Conservation (phyloP, 1,139 yeast genomes). For the Pichia sp. region DNA sequence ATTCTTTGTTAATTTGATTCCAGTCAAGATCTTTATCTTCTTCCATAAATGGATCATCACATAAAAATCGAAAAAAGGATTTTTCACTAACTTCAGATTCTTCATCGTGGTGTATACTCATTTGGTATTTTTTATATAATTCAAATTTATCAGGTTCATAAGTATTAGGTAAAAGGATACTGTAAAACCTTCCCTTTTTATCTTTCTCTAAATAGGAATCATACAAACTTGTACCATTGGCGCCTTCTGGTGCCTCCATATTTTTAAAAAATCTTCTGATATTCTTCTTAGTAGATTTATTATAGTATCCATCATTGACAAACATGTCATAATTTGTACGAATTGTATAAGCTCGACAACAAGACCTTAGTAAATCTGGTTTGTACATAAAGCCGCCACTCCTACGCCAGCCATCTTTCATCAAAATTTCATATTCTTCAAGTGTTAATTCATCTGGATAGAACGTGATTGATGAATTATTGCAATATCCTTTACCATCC, state of each 20-base stretch:
- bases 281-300: conserved; percentile 62
- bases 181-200: conserved; percentile 1
- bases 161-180: conserved; percentile 41
- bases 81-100: conserved; percentile 38
- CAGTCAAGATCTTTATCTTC: conserved; percentile 27
- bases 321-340: conserved; percentile 47
- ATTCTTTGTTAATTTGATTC: conserved; percentile 26
- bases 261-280: conserved; percentile 54
- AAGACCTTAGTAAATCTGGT: conserved; percentile 62
- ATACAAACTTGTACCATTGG: neutral
- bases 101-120: conserved; percentile 56
- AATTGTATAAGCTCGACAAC: conserved; percentile 82
- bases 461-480: conserved; percentile 44
- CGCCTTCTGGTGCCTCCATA: conserved; percentile 32
- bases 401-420: conserved; percentile 72
- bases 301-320: conserved; percentile 28
- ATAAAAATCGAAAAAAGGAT: conserved; percentile 60
- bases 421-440: conserved; percentile 51
- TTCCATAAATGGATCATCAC: conserved; percentile 55
- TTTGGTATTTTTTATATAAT: conserved; percentile 66
- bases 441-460: conserved; percentile 43
- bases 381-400: conserved; percentile 72
- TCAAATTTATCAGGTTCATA: conserved; percentile 57
- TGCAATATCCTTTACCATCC: conserved; percentile 18
- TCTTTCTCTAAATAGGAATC: conserved; percentile 5